A percentile compares a stretch with the other conserved stretches of the same genome.
Evolutionary conservation across 495 filamentous ascomycete genomes (phyloP).

Genomic region (Hypomontagnella submonticulosa): DNA sequence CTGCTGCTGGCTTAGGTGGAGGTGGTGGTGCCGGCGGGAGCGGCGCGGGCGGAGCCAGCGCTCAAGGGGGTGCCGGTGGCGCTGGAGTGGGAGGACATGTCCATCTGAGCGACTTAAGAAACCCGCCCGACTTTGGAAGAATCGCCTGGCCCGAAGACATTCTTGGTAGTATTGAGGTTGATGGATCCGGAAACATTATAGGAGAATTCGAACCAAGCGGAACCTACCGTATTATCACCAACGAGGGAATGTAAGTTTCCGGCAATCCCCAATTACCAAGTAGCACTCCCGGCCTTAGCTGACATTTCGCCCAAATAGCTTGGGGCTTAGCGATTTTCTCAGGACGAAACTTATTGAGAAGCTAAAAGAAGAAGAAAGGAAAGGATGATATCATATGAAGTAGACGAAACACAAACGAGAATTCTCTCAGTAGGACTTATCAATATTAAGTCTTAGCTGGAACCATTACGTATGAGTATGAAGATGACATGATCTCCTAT

Average conservation of each 20-base stretch:
- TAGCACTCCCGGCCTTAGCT: constrained; percentile 17
- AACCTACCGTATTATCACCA: constrained; percentile 75
- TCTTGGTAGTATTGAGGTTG: constrained; percentile 89
- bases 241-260: constrained; percentile 73
- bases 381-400: constrained; percentile 25
- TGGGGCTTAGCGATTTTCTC: constrained; percentile 68
- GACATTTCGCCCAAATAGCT: constrained; percentile 43
- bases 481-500: too few relatives aligned
- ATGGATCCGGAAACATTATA: constrained; percentile 76
- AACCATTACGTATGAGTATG: too few relatives aligned
- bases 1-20: constrained; percentile 50
- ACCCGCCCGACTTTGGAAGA: constrained; percentile 88
- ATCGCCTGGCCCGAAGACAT: constrained; percentile 95
- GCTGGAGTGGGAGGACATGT: constrained; percentile 87
- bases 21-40: constrained; percentile 61
- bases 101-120: constrained; percentile 84
- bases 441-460: too few relatives aligned
- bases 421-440: too few relatives aligned
- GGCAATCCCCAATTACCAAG: neutral
- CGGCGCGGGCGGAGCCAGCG: constrained; percentile 80
- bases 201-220: constrained; percentile 73
- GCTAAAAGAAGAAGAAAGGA: constrained; percentile 58
- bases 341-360: constrained; percentile 65
- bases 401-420: too few relatives aligned
- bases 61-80: constrained; percentile 84